Conservation (phyloP, 805 yeast genomes). For the Saccharomycopsis synnaedendra region DNA sequence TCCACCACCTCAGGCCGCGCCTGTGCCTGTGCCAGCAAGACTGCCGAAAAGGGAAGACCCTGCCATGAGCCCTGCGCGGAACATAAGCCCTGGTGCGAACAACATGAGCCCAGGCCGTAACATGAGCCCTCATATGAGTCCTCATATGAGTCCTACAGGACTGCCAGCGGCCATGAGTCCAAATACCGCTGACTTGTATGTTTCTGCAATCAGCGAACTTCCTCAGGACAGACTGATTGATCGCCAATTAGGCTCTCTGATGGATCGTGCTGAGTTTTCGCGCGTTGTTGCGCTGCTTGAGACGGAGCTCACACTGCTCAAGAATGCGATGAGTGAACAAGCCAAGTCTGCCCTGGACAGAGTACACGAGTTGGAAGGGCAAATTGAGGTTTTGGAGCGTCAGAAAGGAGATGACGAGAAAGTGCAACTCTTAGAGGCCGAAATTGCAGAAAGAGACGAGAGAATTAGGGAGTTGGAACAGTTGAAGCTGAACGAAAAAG, state of each 20-base stretch:
- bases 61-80: too few species aligned
- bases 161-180: not conserved
- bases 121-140: too few species aligned
- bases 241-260: too few species aligned
- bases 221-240: not conserved
- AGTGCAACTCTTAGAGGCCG: not conserved
- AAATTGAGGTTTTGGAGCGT: slow-evolving; percentile 19
- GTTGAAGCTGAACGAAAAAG: not conserved
- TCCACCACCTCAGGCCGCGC: not conserved
- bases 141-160: too few species aligned
- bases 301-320: slow-evolving; percentile 27
- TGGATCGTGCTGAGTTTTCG: slow-evolving; percentile 17
- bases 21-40: slow-evolving; percentile 9
- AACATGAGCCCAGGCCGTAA: not conserved
- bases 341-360: slow-evolving; percentile 47
- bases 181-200: slow-evolving; percentile 1
- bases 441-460: not conserved
- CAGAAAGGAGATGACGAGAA: not conserved
- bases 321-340: slow-evolving; percentile 34
- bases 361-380: slow-evolving; percentile 35
- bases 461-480: not conserved
- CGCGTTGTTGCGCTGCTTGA: slow-evolving; percentile 23
- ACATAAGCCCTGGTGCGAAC: too few species aligned
- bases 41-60: not conserved
- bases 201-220: not conserved